Conservation (phyloP, 179 eudicot genomes). For the Patellifolia procumbens region DNA sequence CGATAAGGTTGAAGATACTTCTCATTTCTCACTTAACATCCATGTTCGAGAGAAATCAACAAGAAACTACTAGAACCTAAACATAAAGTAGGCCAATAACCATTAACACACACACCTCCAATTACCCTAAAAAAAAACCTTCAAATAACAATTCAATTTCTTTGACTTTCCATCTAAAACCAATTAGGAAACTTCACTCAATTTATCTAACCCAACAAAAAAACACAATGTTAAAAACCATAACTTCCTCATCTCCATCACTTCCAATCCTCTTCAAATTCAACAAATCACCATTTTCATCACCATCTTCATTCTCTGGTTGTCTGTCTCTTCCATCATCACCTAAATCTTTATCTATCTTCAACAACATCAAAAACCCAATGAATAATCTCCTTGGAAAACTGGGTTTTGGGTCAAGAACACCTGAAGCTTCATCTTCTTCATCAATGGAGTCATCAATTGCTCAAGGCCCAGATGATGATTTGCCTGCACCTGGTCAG, state of each 20-base stretch:
- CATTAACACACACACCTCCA: no score
- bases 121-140: neutral
- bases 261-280: slow-evolving; percentile 32
- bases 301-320: slow-evolving; percentile 14
- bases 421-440: slow-evolving; percentile 38
- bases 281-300: slow-evolving; percentile 22
- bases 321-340: slow-evolving; percentile 23
- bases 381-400: slow-evolving; percentile 63
- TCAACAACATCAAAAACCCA: slow-evolving; percentile 32
- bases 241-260: slow-evolving; percentile 31
- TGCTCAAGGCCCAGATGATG: slow-evolving; percentile 65
- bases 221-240: slow-evolving; percentile 31
- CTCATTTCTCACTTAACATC: no score
- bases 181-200: neutral
- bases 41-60: no score
- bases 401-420: slow-evolving; percentile 60
- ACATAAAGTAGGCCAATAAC: no score
- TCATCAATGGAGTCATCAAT: slow-evolving; percentile 42
- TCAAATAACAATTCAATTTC: neutral
- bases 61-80: neutral
- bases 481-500: slow-evolving; percentile 58
- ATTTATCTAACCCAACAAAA: no score
- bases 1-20: neutral
- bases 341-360: slow-evolving; percentile 18
- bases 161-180: neutral